These are phyloP conservation scores for Globisporangium cystogenes DNA, from an alignment of 352 stramenopile species.

Conservation along the genomic window DNA sequence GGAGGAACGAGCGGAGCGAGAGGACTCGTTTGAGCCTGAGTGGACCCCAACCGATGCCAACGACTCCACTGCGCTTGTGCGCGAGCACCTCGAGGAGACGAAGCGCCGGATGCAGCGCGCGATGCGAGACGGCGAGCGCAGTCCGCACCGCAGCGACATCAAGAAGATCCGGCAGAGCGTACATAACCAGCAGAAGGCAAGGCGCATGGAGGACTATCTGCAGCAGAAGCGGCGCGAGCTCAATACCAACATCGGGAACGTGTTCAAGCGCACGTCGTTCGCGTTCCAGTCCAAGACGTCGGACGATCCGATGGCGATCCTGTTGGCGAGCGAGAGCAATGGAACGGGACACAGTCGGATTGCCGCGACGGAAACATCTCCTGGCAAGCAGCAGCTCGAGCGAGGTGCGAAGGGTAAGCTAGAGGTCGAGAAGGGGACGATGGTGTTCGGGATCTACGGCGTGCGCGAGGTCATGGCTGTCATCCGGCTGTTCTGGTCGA, in stretches of 20 bases:
- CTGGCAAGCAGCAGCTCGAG: too few species aligned
- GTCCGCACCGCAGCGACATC: slow-evolving; percentile 20
- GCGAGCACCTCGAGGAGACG: slow-evolving; percentile 35
- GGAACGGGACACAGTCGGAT: not conserved
- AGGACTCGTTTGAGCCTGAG: slow-evolving; percentile 3
- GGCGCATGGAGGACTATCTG: slow-evolving; percentile 64
- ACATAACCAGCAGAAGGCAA: slow-evolving; percentile 37
- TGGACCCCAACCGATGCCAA: too few species aligned
- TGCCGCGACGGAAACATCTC: too few species aligned
- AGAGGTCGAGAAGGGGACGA: slow-evolving; percentile 24
- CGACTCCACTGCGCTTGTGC: slow-evolving; percentile 12
- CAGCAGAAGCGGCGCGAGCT: slow-evolving; percentile 65
- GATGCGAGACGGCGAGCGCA: slow-evolving; percentile 29
- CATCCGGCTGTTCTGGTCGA: slow-evolving; percentile 66
- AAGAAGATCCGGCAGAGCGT: slow-evolving; percentile 25
- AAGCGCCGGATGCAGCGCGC: slow-evolving; percentile 43
- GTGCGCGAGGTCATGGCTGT: slow-evolving; percentile 72
- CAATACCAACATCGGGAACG: slow-evolving; percentile 60
- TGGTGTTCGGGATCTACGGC: slow-evolving; percentile 59
- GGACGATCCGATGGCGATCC: slow-evolving; percentile 6
- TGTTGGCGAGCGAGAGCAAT: not conserved
- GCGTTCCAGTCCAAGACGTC: slow-evolving; percentile 22
- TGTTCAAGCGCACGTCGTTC: slow-evolving; percentile 64
- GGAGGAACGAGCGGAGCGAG: not conserved
- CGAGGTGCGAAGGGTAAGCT: slow-evolving; percentile 1